Conservation (phyloP, 2,329 filamentous ascomycete species). For the Reticulascus tulasneorum region DNA sequence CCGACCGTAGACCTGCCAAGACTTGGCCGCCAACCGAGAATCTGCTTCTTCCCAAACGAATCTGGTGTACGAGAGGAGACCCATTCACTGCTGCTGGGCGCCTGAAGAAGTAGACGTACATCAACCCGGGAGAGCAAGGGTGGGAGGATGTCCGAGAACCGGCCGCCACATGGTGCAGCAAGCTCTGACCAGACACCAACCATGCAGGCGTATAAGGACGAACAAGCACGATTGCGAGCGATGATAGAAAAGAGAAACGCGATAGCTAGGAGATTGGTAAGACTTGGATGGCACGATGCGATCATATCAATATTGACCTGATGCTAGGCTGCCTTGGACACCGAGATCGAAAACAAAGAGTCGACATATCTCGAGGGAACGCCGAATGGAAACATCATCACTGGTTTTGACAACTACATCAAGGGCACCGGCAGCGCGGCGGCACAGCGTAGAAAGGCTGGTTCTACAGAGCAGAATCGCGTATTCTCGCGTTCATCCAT, state of each 20-base stretch:
- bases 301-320: neutral
- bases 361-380: slow-evolving; percentile 88
- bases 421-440: slow-evolving; percentile 71
- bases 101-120: too few relatives aligned
- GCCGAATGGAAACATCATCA: slow-evolving; percentile 88
- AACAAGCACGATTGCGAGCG: slow-evolving; percentile 44
- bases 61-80: too few relatives aligned
- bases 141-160: slow-evolving; percentile 12
- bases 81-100: too few relatives aligned
- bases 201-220: slow-evolving; percentile 46
- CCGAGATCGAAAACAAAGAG: slow-evolving; percentile 80
- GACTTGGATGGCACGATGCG: slow-evolving; percentile 26
- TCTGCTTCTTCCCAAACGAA: too few relatives aligned
- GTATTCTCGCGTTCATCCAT: slow-evolving; percentile 68
- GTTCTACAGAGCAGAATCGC: slow-evolving; percentile 64
- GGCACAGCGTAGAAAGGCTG: slow-evolving; percentile 60
- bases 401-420: slow-evolving; percentile 97
- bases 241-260: slow-evolving; percentile 36
- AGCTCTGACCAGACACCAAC: slow-evolving; percentile 24
- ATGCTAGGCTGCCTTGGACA: slow-evolving; percentile 52
- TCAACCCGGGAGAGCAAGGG: neutral
- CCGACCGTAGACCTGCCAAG: too few relatives aligned
- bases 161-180: slow-evolving; percentile 10
- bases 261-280: slow-evolving; percentile 31
- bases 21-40: too few relatives aligned